Evolutionary conservation across 2,329 filamentous ascomycete genomes (phyloP).

Genomic region (Pseudocercospora musae): DNA sequence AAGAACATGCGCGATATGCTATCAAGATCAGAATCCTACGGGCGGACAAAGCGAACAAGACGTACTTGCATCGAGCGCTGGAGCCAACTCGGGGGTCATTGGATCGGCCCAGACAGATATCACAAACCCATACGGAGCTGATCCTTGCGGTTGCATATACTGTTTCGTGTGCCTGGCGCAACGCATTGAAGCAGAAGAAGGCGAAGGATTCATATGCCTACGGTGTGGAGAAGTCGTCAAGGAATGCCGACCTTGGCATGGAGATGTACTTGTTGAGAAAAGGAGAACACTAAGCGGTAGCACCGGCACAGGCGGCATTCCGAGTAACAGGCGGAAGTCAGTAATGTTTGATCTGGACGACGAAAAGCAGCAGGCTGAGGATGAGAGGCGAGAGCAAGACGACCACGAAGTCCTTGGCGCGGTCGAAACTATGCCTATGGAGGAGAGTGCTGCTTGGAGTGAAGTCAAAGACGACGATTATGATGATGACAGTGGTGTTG

Average conservation of each 20-base stretch:
- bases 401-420: slow-evolving; percentile 18
- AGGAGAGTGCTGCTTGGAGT: slow-evolving; percentile 28
- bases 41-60: slow-evolving; percentile 65
- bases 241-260: slow-evolving; percentile 86
- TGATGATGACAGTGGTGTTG: slow-evolving; percentile 16
- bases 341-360: slow-evolving; percentile 32
- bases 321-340: slow-evolving; percentile 32
- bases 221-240: slow-evolving; percentile 81
- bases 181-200: slow-evolving; percentile 84
- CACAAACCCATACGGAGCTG: slow-evolving; percentile 90
- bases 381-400: slow-evolving; percentile 16
- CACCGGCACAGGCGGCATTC: slow-evolving; percentile 20
- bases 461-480: slow-evolving; percentile 23
- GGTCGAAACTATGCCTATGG: slow-evolving; percentile 32
- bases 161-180: slow-evolving; percentile 95
- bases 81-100: slow-evolving; percentile 64
- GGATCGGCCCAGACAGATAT: slow-evolving; percentile 89
- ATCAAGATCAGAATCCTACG: slow-evolving; percentile 78
- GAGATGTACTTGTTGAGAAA: slow-evolving; percentile 66
- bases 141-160: slow-evolving; percentile 87
- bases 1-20: slow-evolving; percentile 93
- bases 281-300: slow-evolving; percentile 12
- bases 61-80: slow-evolving; percentile 55
- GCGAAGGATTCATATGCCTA: slow-evolving; percentile 88
- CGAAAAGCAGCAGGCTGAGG: slow-evolving; percentile 15